Conservation (phyloP, 1,284 basidiomycete species). For the Ceratobasidium theobromae region DNA sequence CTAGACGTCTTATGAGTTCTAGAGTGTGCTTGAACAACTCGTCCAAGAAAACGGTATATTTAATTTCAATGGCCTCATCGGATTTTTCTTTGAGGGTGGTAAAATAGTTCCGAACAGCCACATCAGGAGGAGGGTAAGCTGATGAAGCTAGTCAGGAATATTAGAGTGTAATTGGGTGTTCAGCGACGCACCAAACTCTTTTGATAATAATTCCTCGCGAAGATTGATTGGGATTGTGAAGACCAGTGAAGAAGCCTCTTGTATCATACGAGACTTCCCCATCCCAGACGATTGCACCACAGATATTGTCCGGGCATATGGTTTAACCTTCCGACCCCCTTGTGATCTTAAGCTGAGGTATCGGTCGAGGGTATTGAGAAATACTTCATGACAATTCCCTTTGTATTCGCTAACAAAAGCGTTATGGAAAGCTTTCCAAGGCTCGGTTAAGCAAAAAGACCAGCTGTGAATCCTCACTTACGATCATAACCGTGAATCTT, state of each 20-base stretch:
- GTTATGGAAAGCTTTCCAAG: too few relatives aligned
- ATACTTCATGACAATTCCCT: too few relatives aligned
- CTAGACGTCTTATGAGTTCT: too few relatives aligned
- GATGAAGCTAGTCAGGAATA: not conserved
- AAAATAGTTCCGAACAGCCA: not conserved
- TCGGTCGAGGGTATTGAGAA: too few relatives aligned
- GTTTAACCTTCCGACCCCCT: too few relatives aligned
- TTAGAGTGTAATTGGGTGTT: too few relatives aligned
- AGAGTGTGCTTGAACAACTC: not conserved
- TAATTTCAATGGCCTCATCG: not conserved
- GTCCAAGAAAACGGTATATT: not conserved
- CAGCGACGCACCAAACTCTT: not conserved
- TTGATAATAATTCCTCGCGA: not conserved
- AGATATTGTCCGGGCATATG: too few relatives aligned
- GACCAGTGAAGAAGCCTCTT: not conserved
- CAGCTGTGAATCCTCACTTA: too few relatives aligned
- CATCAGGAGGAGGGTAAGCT: not conserved
- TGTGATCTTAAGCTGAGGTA: too few relatives aligned
- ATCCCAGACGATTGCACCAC: conserved; percentile 2
- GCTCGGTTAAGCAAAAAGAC: too few relatives aligned
- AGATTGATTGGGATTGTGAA: conserved; percentile 1
- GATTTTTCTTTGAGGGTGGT: not conserved
- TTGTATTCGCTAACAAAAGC: too few relatives aligned
- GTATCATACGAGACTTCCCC: not conserved
- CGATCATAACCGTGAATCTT: too few relatives aligned